These are phyloP conservation scores for Geotrichum bryndzae DNA, from an alignment of 1,139 yeast species.

Conservation along the genomic window DNA sequence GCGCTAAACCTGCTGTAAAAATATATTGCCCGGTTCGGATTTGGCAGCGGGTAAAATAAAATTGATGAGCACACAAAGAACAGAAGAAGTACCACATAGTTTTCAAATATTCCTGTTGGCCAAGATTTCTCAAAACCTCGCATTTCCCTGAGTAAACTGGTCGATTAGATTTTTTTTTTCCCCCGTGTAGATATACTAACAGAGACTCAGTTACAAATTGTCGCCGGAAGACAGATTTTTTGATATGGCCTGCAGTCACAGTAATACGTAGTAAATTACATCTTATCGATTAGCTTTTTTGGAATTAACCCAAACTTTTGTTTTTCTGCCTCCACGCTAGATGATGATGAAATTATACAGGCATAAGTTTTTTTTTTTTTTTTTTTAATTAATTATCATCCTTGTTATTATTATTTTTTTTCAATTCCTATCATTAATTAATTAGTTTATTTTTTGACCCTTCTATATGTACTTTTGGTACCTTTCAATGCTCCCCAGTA, in stretches of 20 bases:
- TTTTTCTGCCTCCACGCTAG: background rate
- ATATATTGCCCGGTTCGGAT: no score
- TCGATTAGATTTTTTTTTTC: background rate
- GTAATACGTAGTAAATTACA: background rate
- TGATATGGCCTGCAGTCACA: background rate
- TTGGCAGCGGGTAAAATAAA: no score
- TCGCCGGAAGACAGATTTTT: background rate
- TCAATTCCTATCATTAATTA: no score
- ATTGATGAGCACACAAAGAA: no score
- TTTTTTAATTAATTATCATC: no score
- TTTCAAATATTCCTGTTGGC: background rate
- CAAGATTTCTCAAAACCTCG: background rate
- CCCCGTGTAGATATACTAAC: background rate
- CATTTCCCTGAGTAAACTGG: background rate
- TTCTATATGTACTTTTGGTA: background rate
- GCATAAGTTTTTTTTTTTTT: no score
- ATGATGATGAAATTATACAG: no score
- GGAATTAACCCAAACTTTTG: background rate
- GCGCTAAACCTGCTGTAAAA: no score
- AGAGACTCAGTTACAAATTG: background rate
- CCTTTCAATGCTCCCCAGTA: background rate
- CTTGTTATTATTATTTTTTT: background rate
- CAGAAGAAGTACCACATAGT: no score
- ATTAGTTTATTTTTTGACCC: background rate
- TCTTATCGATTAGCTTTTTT: background rate